Percentiles rank a stretch among this genome's conserved stretches.
Conservation (phyloP, 768 basidiomycete genomes). For the Exsudoporus frostii region DNA sequence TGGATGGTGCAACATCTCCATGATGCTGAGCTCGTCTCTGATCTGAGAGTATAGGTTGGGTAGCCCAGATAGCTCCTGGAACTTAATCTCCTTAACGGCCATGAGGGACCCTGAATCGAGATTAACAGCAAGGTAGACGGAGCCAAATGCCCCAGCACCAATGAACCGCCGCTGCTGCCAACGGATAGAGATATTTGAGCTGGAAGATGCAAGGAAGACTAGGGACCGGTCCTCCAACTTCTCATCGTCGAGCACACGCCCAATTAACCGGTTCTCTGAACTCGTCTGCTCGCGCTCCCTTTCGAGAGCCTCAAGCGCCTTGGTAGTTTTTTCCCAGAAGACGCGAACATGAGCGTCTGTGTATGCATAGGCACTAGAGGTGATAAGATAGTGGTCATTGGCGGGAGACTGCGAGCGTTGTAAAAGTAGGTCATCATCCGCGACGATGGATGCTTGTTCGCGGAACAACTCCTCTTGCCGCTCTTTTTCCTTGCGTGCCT, state of each 20-base stretch:
- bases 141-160: constrained; percentile 97
- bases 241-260: constrained; percentile 91
- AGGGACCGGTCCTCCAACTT: constrained; percentile 91
- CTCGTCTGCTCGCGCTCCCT: constrained; percentile 55
- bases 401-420: constrained; percentile 39
- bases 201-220: constrained; percentile 92
- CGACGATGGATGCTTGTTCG: constrained; percentile 50
- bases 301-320: constrained; percentile 64
- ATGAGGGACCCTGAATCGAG: constrained; percentile 93
- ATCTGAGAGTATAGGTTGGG: constrained; percentile 90
- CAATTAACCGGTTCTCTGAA: constrained; percentile 71
- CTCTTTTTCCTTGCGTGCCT: constrained; percentile 90
- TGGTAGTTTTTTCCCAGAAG: constrained; percentile 71
- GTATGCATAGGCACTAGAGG: constrained; percentile 38
- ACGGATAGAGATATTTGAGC: constrained; percentile 89
- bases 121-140: constrained; percentile 98
- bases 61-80: constrained; percentile 86
- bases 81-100: constrained; percentile 99
- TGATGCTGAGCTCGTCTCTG: constrained; percentile 92
- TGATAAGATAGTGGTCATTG: constrained; percentile 32
- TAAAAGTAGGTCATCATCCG: constrained; percentile 48
- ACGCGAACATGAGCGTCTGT: constrained; percentile 63
- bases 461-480: constrained; percentile 61
- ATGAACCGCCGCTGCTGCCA: constrained; percentile 99
- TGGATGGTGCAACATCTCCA: constrained; percentile 97